Base-by-base conservation (phyloP, 129 eudicot genomes). In the Artemisia annua region DNA sequence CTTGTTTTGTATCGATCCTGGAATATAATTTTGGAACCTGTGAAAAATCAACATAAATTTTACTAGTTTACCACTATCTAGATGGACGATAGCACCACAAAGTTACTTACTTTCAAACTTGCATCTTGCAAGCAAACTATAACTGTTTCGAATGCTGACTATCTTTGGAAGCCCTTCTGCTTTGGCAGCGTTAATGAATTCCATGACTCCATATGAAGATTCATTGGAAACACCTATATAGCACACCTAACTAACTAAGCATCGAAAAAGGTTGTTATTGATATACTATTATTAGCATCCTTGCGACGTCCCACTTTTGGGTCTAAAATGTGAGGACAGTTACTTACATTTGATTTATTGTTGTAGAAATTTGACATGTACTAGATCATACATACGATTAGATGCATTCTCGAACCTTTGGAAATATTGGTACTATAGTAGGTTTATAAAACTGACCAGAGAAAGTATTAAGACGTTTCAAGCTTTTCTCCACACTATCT, bases 171-270 rank as follows among this genome's bases (percentile, higher is more conserved):
- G 22, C 83, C 71, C 89, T n/a, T n/a, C n/a, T 17, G 70, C 66
- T 85, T 94, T 90, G 61, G 22, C 22, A 79, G 93, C 96, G 78
- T 94, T 85, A 66, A 86, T 80, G 81, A 90, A 94, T 76, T 90
- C 96, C 98, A 90, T 86, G 26, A 94, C 98, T 71, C 97, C 98
- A 75, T 90, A 89, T 50, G 98, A 94, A 81, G 97, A 90, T 81
- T 94, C 98, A 78, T 94, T 94, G 28, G 97, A 90, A 75, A 94
- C 98, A 58, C 98, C 98, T 60, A 94, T 90, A 75, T 94, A 94
- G 65, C 97, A 83, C 16, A 94, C 97, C n/a, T n/a, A n/a, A n/a
- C n/a, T n/a, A n/a, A n/a, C 97, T 94, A 77, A 10, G 62, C 75
- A 78, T n/a, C 49, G 39, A 57, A 11, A 59, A 16, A 66, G 20